A percentile compares a stretch with the other conserved stretches of the same genome.
Evolutionary conservation across 164 flowering plant species (phyloP).

Genomic region (Amborella trichopoda): DNA sequence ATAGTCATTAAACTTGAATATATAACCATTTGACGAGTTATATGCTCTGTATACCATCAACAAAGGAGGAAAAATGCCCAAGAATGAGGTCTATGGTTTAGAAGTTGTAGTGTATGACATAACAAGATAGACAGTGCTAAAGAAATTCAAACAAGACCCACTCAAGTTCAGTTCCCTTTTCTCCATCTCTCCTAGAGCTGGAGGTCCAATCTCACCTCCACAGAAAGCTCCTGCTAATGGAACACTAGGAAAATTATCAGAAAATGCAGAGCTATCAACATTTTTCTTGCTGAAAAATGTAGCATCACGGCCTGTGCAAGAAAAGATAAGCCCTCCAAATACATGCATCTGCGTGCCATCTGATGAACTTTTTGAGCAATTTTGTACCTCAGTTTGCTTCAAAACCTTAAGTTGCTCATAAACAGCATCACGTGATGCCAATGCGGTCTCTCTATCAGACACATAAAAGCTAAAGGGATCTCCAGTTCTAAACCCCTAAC

Average conservation of each 20-base stretch:
- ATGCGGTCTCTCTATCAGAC: constrained; percentile 34
- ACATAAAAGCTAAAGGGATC: constrained; percentile 50
- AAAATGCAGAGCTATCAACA: constrained; percentile 49
- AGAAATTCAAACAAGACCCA: constrained; percentile 26
- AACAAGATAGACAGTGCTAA: constrained; percentile 39
- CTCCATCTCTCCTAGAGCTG: background rate
- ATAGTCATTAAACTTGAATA: too few relatives aligned
- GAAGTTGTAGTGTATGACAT: constrained; percentile 31
- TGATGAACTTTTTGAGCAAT: background rate
- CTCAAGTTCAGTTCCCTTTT: constrained; percentile 7
- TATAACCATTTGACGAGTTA: too few relatives aligned
- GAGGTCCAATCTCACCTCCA: constrained; percentile 45
- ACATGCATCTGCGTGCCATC: constrained; percentile 18
- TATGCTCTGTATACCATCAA: too few relatives aligned
- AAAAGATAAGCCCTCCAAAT: constrained; percentile 52
- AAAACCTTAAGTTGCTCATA: constrained; percentile 21
- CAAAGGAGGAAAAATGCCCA: too few relatives aligned
- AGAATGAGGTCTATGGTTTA: too few relatives aligned
- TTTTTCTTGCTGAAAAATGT: constrained; percentile 34
- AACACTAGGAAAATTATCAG: constrained; percentile 42
- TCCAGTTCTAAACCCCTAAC: constrained; percentile 52
- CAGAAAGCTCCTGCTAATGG: constrained; percentile 56
- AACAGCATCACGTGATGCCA: constrained; percentile 18
- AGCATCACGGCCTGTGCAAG: constrained; percentile 61
- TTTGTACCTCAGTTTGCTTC: constrained; percentile 13